phyloP scores from a whole-genome alignment of 441 rosid species.

The Erysimum cheiri region DNA sequence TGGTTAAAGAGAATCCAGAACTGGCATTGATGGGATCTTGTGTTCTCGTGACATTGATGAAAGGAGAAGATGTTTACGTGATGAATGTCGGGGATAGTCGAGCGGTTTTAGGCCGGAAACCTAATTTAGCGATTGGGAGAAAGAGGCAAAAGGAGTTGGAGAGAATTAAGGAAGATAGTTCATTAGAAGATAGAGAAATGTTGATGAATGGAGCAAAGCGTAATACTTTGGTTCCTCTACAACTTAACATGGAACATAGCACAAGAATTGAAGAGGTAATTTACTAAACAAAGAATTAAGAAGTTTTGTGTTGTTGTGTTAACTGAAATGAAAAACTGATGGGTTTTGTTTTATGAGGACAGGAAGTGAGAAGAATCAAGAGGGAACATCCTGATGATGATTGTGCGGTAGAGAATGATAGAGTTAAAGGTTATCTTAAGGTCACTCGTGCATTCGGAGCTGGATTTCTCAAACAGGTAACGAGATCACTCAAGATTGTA shows the following conservation, averaged over 20 bases:
- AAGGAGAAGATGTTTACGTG: constrained; percentile 68
- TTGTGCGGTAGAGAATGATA: constrained; percentile 55
- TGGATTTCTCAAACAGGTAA: constrained; percentile 75
- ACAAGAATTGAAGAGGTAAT: constrained; percentile 61
- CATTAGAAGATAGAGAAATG: constrained; percentile 20
- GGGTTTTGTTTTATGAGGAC: constrained; percentile 15
- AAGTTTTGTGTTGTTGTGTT: background rate
- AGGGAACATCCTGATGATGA: constrained; percentile 68
- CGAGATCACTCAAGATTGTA: constrained; percentile 1
- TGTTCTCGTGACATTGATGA: constrained; percentile 69
- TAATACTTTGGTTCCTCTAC: constrained; percentile 49
- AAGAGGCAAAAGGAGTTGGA: constrained; percentile 45
- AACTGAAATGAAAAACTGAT: background rate
- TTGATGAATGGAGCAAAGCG: constrained; percentile 1
- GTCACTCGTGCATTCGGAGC: constrained; percentile 83
- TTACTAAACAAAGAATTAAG: background rate
- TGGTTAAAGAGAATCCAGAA: constrained; percentile 58
- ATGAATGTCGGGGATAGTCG: constrained; percentile 78
- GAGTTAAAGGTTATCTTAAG: constrained; percentile 76
- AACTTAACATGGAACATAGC: constrained; percentile 73
- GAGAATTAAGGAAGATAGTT: constrained; percentile 46
- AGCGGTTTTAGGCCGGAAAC: constrained; percentile 58
- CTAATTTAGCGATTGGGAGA: constrained; percentile 27
- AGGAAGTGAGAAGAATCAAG: constrained; percentile 71
- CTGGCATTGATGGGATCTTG: constrained; percentile 81